Conservation (phyloP, 495 filamentous ascomycete genomes). For the Aspergillus incahuasiensis region DNA sequence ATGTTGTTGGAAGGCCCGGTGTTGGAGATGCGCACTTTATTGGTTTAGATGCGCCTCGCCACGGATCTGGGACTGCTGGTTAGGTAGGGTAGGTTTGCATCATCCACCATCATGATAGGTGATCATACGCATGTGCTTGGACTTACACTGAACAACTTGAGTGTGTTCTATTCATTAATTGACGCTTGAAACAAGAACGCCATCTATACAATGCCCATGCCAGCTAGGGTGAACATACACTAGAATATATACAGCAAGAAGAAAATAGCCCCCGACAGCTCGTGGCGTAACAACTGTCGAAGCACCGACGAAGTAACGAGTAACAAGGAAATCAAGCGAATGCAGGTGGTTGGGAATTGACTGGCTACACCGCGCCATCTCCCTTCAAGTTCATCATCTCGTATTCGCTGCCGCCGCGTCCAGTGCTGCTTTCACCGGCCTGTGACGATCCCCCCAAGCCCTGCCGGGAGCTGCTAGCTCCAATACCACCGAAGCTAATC, state of each 20-base stretch:
- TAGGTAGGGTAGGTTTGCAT: not conserved
- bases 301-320: not conserved
- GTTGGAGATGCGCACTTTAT: not conserved
- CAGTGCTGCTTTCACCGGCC: constrained; percentile 24
- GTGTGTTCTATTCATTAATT: constrained; percentile 1
- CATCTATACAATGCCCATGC: constrained; percentile 36
- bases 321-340: constrained; percentile 4
- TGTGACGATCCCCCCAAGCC: constrained; percentile 22
- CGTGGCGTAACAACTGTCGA: not conserved
- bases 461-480: constrained; percentile 12
- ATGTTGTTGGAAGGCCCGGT: constrained; percentile 4
- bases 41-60: constrained; percentile 1
- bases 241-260: not conserved
- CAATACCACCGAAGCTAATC: constrained; percentile 75
- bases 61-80: not conserved
- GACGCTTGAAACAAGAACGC: constrained; percentile 26
- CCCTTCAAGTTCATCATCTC: constrained; percentile 71
- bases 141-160: too few relatives aligned
- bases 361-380: constrained; percentile 33
- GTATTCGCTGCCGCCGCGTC: constrained; percentile 58
- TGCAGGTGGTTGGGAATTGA: not conserved
- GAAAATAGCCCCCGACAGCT: not conserved
- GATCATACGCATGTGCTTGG: too few relatives aligned
- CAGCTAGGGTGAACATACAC: constrained; percentile 34
- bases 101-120: too few relatives aligned